Percentiles rank a stretch among this genome's conserved stretches.
These are phyloP conservation scores for Albizia julibrissin DNA, from an alignment of 306 rosid species.

Conservation along the genomic window DNA sequence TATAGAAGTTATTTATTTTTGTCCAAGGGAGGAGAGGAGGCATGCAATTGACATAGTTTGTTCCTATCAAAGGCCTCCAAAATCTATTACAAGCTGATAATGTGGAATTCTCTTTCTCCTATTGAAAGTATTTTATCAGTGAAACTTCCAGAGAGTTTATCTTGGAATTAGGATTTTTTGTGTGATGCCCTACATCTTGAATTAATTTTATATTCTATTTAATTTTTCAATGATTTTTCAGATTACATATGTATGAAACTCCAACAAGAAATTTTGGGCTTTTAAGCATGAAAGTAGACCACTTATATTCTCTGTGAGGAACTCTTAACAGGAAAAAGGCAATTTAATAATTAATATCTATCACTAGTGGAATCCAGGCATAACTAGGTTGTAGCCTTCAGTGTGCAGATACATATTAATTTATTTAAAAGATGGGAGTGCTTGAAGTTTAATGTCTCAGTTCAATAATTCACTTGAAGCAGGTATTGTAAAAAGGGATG, in stretches of 20 bases:
- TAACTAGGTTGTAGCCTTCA: no score
- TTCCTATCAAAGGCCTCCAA: not conserved
- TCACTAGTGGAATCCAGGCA: no score
- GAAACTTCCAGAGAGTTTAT: not conserved
- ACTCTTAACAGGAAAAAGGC: no score
- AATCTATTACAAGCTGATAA: no score
- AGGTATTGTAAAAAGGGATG: no score
- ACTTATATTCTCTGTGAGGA: not conserved
- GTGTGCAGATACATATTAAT: no score
- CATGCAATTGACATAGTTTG: not conserved
- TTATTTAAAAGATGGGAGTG: no score
- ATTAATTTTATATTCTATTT: not conserved
- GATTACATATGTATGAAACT: not conserved
- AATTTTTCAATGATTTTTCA: not conserved
- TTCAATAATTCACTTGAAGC: no score
- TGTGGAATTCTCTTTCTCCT: not conserved
- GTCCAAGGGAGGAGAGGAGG: not conserved
- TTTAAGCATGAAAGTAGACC: not conserved
- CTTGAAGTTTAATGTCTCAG: no score
- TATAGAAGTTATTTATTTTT: not conserved
- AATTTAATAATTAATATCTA: no score
- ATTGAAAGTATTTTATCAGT: not conserved
- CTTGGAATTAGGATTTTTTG: not conserved
- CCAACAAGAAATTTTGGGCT: not conserved
- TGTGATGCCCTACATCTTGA: not conserved